Evolutionary conservation across 331 rosid species (phyloP).

Genomic region (Pyrus hybrid): DNA sequence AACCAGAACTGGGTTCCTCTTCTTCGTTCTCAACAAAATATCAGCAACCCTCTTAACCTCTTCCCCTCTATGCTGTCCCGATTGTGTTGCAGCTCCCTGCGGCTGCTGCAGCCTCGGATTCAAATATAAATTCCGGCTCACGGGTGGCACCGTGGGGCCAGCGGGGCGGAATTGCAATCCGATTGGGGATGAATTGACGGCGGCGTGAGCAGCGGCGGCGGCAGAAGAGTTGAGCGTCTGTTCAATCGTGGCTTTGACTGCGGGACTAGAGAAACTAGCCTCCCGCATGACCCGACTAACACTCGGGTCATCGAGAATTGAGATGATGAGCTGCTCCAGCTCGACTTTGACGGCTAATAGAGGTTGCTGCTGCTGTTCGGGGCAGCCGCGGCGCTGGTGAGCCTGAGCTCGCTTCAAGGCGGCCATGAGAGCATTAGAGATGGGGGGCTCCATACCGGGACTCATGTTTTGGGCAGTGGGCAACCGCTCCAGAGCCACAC

Average conservation of each 20-base stretch:
- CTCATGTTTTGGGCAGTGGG: slow-evolving; percentile 63
- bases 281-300: slow-evolving; percentile 97
- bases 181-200: slow-evolving; percentile 42
- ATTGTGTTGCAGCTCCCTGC: slow-evolving; percentile 39
- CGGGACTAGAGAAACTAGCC: slow-evolving; percentile 92
- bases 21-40: slow-evolving; percentile 47
- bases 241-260: slow-evolving; percentile 83
- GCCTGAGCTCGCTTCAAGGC: slow-evolving; percentile 93
- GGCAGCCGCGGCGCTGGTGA: slow-evolving; percentile 95
- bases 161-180: slow-evolving; percentile 58
- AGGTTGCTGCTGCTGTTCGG: slow-evolving; percentile 95
- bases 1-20: slow-evolving; percentile 83
- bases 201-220: neutral
- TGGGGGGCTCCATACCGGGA: slow-evolving; percentile 60
- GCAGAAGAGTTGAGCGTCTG: slow-evolving; percentile 48
- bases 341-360: slow-evolving; percentile 85
- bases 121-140: slow-evolving; percentile 45
- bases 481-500: slow-evolving; percentile 71
- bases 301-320: slow-evolving; percentile 92
- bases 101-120: slow-evolving; percentile 72
- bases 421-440: slow-evolving; percentile 90
- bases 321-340: slow-evolving; percentile 83
- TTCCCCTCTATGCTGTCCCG: slow-evolving; percentile 46
- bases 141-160: slow-evolving; percentile 1
- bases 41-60: slow-evolving; percentile 59